Evolutionary conservation across 306 rosid genomes (phyloP), one percentile per base, ranked within the genome.

Genomic region (Crataegus laevigata): DNA sequence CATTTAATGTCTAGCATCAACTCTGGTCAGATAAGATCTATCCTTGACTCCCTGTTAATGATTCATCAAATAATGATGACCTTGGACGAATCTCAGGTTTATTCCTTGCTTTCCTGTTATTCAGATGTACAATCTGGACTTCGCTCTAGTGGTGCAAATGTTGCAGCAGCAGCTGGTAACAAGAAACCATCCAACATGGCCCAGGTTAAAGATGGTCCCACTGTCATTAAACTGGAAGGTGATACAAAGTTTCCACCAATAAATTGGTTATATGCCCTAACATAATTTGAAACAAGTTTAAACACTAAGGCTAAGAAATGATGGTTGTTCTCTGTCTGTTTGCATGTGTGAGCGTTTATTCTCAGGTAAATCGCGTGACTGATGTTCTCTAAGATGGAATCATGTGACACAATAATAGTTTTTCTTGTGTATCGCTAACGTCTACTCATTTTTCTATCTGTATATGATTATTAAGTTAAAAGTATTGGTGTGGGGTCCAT

Each of bases 201-300:
- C 55, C 89, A 86, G 45, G 88, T 91, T 62, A 91, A 91, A 87
- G 94, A 87, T 77, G 85, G 87, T 63, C 87, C 80, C 51, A 87
- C 83, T 52, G 65, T 91, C 21, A 30, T 87, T 80, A 91, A 91
- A 87, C 74, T 87, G 78, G 98, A 96, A 92, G 98, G 97, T 94
- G 77, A 76, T 72, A 28, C 74, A 59, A 75, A 59, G 28, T 38
- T 55, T 67, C 76, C 82, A 59, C 32, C 30, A 38, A 58, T 18
- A 24, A 66, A 70, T 55, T 43, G 75, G 43, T 59, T 25, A 15
- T 58, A 42, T 28, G 59, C 30, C 24, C 59, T 19, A 26, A 57
- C 67, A 26, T 12, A 42, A 72, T 60, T 18, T 11, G 15, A 26
- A 54, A 25, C 40, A 73, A 73, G 19, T 73, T 40, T 60, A 60